A percentile compares a stretch with the other conserved stretches of the same genome.
phyloP scores from a whole-genome alignment of 2,329 filamentous ascomycete genomes.

The Paecilomyces formosus region DNA sequence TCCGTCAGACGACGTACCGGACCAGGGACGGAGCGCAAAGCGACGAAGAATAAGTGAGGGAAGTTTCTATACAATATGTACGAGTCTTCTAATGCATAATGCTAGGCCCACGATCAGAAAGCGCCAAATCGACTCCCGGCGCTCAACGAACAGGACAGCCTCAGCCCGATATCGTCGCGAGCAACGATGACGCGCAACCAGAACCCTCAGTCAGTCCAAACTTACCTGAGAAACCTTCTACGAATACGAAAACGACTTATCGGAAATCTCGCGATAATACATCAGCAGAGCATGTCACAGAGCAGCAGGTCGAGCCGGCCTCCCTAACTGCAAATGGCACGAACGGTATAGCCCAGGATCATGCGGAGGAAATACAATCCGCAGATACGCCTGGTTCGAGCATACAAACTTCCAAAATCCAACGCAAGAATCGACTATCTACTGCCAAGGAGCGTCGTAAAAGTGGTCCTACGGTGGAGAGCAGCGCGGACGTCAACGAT shows the following conservation, averaged over 20 bases:
- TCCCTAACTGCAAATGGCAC: background rate
- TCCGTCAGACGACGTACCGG: slow-evolving; percentile 21
- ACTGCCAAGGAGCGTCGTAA: background rate
- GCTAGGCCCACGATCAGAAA: background rate
- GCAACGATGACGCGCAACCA: background rate
- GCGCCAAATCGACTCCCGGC: background rate
- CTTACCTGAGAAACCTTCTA: too few species aligned
- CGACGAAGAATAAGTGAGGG: slow-evolving; percentile 26
- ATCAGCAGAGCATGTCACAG: background rate
- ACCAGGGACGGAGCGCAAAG: slow-evolving; percentile 21
- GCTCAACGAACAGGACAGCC: background rate
- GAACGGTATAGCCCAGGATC: background rate
- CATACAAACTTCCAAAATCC: background rate
- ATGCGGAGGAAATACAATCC: background rate
- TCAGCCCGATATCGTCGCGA: background rate
- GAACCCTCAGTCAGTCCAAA: background rate
- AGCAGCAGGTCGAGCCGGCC: background rate
- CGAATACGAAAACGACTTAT: too few species aligned
- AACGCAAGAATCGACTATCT: background rate
- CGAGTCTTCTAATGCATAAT: background rate
- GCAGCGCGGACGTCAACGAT: background rate
- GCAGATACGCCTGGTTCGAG: background rate
- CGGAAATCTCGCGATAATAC: background rate
- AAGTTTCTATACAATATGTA: background rate
- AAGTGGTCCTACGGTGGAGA: background rate